Base-by-base conservation (phyloP, 208 protist genomes). In the Wallacemonas rigidus region DNA sequence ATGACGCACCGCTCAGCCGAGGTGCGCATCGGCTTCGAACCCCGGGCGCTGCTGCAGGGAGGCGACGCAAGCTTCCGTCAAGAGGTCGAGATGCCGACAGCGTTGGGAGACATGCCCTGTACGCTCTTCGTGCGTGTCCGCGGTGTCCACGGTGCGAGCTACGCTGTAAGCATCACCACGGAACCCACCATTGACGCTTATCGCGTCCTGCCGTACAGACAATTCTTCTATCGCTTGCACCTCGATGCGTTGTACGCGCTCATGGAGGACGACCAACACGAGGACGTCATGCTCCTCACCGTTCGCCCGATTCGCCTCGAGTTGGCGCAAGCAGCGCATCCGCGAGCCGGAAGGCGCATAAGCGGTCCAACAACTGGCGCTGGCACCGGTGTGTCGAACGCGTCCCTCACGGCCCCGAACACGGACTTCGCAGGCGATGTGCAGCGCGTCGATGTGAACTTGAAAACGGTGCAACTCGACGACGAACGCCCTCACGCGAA, bases 111-210 rank as follows among this genome's bases (percentile, higher is more conserved):
- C n/a, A 43, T 54, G 38, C 8, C 45, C 8, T 35, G 64, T 8
- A 72, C 87, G 69, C 77, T 94, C 2, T 94, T 88, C 68, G 81
- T 94, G 36, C 89, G 85, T 3, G 86, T 92, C 6, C 86, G 89
- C 15, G 85, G 79, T n/a, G 67, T 89, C 0, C 76, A 89, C 51
- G 75, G 80, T 14, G 69, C 69, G 38, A 91, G 86, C 72, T 94
- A 89, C 80, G 89, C 86, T 6, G 77, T 94, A 62, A 92, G 89
- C 77, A 78, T 94, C 62, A 89, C 86, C 0, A 81, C 67, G 4
- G 89, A 94, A 61, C 78, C 79, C 4, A 82, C 81, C 1, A 88
- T 90, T 44, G 86, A 94, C 74, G 77, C 68, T 6, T 89, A 87
- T 68, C 80, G 79, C 57, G 84, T 69, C 12, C 60, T 89, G 64